Conservation (phyloP, 2,329 filamentous ascomycete species). For the Alternaria consortialis region DNA sequence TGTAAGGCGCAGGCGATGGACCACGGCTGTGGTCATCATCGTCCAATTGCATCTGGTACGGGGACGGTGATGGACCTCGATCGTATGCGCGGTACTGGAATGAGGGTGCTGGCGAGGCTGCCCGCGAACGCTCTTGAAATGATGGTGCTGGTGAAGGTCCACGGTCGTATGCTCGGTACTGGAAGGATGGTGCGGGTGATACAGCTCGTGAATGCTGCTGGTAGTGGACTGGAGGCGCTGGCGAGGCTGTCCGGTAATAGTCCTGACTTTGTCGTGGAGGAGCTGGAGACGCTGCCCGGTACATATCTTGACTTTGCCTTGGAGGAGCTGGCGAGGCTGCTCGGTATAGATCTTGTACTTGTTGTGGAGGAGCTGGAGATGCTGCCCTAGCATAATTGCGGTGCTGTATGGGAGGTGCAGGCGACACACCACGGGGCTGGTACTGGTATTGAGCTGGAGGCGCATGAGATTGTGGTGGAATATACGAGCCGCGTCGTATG, state of each 20-base stretch:
- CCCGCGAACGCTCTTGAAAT: slow-evolving; percentile 38
- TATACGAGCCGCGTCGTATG: slow-evolving; percentile 34
- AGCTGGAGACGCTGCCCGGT: slow-evolving; percentile 35
- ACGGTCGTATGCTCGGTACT: slow-evolving; percentile 35
- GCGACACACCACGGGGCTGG: slow-evolving; percentile 32
- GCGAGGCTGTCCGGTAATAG: slow-evolving; percentile 32
- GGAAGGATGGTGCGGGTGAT: slow-evolving; percentile 40
- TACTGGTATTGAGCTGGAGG: slow-evolving; percentile 32
- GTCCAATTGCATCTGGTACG: slow-evolving; percentile 38
- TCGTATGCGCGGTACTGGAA: slow-evolving; percentile 50
- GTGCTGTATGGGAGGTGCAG: slow-evolving; percentile 39
- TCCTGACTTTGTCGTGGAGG: slow-evolving; percentile 22
- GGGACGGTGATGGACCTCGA: slow-evolving; percentile 54
- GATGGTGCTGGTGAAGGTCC: slow-evolving; percentile 45
- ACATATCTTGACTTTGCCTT: not conserved
- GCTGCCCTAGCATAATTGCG: slow-evolving; percentile 33
- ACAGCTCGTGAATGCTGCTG: slow-evolving; percentile 43
- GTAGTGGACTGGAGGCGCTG: slow-evolving; percentile 35
- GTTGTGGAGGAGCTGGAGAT: slow-evolving; percentile 42
- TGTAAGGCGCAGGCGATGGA: slow-evolving; percentile 46
- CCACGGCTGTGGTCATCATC: slow-evolving; percentile 27
- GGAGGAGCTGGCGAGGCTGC: slow-evolving; percentile 30
- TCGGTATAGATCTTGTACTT: slow-evolving; percentile 34
- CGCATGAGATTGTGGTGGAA: slow-evolving; percentile 39
- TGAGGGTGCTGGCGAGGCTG: slow-evolving; percentile 45